Percentiles rank a stretch among this genome's conserved stretches.
phyloP scores from a whole-genome alignment of 2,329 filamentous ascomycete species.

The Colletotrichum salicis region DNA sequence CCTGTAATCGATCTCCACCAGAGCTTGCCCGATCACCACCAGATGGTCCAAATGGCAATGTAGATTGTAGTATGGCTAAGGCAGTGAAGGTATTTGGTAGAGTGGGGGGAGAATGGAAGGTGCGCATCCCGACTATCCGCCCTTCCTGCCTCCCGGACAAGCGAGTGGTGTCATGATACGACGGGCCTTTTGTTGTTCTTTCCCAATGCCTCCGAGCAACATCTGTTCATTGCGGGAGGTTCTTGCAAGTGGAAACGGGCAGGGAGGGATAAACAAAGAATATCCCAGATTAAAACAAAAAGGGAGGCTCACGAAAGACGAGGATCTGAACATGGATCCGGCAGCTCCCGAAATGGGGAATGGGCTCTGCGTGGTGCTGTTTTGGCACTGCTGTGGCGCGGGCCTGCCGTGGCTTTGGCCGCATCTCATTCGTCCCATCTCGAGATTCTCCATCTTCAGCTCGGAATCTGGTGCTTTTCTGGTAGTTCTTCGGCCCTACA shows the following conservation, averaged over 20 bases:
- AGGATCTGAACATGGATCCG: not conserved
- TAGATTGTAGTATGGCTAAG: not conserved
- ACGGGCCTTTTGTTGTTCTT: not conserved
- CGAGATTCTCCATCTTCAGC: slow-evolving; percentile 23
- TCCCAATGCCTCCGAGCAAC: not conserved
- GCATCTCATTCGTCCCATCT: slow-evolving; percentile 16
- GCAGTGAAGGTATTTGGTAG: not conserved
- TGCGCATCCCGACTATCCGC: not conserved
- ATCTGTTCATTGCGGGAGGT: not conserved
- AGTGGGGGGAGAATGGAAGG: not conserved
- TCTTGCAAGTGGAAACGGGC: not conserved
- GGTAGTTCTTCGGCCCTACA: slow-evolving; percentile 27
- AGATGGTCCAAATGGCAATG: not conserved
- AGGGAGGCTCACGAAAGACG: not conserved
- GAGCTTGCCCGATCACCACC: slow-evolving; percentile 10
- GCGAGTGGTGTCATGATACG: not conserved
- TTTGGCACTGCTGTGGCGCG: slow-evolving; percentile 7
- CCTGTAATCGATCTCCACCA: slow-evolving; percentile 21
- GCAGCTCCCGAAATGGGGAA: not conserved
- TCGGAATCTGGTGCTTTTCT: slow-evolving; percentile 19
- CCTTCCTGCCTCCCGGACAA: not conserved
- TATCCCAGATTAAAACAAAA: not conserved
- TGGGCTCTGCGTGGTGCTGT: slow-evolving; percentile 23
- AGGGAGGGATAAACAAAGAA: not conserved
- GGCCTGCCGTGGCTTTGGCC: not conserved